phyloP scores from a whole-genome alignment of 441 rosid genomes.

The Flueggea neowawraea region DNA sequence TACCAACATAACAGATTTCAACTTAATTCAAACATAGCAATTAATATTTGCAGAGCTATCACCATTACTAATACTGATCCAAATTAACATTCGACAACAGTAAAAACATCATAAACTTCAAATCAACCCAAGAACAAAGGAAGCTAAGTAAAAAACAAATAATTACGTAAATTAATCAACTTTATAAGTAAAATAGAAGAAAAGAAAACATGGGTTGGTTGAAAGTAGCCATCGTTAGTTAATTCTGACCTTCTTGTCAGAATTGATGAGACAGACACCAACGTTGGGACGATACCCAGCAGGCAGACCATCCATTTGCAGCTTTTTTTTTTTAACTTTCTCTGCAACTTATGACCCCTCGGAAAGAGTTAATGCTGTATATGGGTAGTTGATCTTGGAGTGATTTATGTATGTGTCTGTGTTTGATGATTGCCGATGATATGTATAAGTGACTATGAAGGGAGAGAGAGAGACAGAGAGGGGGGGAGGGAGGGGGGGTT shows the following conservation, averaged over 20 bases:
- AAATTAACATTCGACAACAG: neutral
- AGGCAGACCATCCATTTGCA: slow-evolving; percentile 79
- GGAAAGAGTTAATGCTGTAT: neutral
- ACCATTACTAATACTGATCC: too few relatives aligned
- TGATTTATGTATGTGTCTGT: too few relatives aligned
- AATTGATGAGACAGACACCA: slow-evolving; percentile 92
- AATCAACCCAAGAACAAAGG: neutral
- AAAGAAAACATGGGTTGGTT: neutral
- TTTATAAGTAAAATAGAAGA: neutral
- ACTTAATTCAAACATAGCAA: too few relatives aligned
- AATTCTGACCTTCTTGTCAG: slow-evolving; percentile 65
- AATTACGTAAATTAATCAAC: too few relatives aligned
- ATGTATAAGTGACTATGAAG: neutral
- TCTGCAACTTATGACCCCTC: neutral
- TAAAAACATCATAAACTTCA: neutral
- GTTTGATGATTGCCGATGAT: neutral
- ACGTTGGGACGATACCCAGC: slow-evolving; percentile 97
- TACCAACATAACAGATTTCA: too few relatives aligned
- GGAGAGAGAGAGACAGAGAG: slow-evolving; percentile 1
- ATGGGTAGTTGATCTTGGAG: too few relatives aligned
- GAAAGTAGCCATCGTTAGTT: neutral
- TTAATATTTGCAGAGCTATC: too few relatives aligned
- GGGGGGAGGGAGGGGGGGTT: neutral
- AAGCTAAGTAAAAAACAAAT: too few relatives aligned
- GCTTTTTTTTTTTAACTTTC: too few relatives aligned